Conservation (phyloP, 1,139 yeast genomes). For the Blastobotrys apis region DNA sequence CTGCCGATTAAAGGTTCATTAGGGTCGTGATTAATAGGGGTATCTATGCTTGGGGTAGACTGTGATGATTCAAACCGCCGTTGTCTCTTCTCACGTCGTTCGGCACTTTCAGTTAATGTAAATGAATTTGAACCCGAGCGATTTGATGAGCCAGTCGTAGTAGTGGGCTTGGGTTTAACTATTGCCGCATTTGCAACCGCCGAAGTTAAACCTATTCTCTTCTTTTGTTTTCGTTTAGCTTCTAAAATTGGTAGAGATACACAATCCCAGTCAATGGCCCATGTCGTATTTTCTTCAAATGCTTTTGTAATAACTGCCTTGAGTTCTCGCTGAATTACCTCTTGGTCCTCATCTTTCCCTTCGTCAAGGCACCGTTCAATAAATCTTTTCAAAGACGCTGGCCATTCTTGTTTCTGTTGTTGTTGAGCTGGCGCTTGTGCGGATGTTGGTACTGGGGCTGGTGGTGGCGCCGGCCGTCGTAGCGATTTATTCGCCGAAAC, state of each 20-base stretch:
- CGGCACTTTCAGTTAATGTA: slow-evolving; percentile 32
- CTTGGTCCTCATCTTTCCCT: slow-evolving; percentile 40
- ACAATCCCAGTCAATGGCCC: slow-evolving; percentile 56
- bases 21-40: slow-evolving; percentile 2
- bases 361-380: slow-evolving; percentile 44
- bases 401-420: slow-evolving; percentile 39
- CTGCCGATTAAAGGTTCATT: slow-evolving; percentile 55
- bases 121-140: slow-evolving; percentile 1
- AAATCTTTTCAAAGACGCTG: slow-evolving; percentile 45
- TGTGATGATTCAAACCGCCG: slow-evolving; percentile 47
- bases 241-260: slow-evolving; percentile 53
- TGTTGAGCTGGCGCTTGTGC: slow-evolving; percentile 5
- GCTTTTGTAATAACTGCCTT: slow-evolving; percentile 50
- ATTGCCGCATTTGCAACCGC: background rate
- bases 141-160: background rate
- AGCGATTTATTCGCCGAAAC: background rate
- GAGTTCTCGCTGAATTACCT: slow-evolving; percentile 40
- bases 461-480: slow-evolving; percentile 3
- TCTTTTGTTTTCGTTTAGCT: slow-evolving; percentile 22
- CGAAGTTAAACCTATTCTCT: slow-evolving; percentile 1
- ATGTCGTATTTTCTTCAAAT: slow-evolving; percentile 42
- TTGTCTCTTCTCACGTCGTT: slow-evolving; percentile 46
- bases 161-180: background rate
- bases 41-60: background rate
- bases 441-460: background rate